Evolutionary conservation across 768 basidiomycete species (phyloP), one percentile per base, ranked within the genome.

Genomic region (Tricholomella constricta): DNA sequence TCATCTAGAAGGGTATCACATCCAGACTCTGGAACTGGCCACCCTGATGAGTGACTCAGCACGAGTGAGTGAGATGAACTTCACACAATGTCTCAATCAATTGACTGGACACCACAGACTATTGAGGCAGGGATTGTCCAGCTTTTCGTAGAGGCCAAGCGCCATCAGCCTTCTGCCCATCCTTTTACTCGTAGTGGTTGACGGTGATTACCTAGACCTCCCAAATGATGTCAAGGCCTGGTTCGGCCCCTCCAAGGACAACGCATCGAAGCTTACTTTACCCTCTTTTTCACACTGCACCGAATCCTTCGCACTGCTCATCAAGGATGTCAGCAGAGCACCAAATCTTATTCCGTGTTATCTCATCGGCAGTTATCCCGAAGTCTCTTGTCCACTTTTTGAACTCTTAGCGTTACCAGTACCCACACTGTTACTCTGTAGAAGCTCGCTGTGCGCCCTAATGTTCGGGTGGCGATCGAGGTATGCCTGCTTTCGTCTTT

Each of bases 111-210:
- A 41, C 22, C 31, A 26, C 46, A 96, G 94, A 92, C 92, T 1
- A 71, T 84, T 4, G 97, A 99, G 71, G 91, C 97, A n/a, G n/a
- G n/a, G n/a, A n/a, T n/a, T n/a, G n/a, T n/a, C n/a, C n/a, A n/a
- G n/a, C n/a, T n/a, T n/a, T 1, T 88, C 91, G 2, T 85, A 98
- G 97, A 99, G 68, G 97, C 96, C 1, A 98, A 98, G 66, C 86
- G 96, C 22, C 92, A 97, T 66, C 94, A 96, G 61, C 97, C 97
- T 0, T 94, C 94, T 0, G 88, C 95, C 95, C 3, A 82, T 99
- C 15, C 81, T 99, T 11, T 75, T 98, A 4, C 80, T 99, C 9
- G 95, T 91, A 9, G 78, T 98, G 19, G 86, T 92, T 15, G 95
- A 98, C 54, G 93, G 89, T 1, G 65, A 76, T 0, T 85, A 89